Evolutionary conservation across 108 stramenopile genomes (phyloP), one percentile per base, ranked within the genome.

Genomic region (Nitzschia sp.): DNA sequence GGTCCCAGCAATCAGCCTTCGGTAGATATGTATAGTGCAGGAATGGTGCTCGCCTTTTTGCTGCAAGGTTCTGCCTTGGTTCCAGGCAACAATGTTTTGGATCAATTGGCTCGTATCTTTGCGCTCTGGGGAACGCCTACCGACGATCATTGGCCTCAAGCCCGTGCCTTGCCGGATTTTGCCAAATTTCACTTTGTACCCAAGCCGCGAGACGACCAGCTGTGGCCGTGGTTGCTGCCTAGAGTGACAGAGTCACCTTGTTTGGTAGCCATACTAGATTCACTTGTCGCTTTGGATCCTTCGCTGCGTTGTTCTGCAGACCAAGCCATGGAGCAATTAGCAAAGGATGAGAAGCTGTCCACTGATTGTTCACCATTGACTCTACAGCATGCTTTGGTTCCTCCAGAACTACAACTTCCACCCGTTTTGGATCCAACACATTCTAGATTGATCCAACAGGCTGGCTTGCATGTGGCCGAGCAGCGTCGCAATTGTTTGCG

Each of bases 11-110:
- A 44, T 38, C 50, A 69, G 40, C 70, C 83, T 2, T 58, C 80
- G 2, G 43, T 87, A 6, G 92, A 93, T 53, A 76, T 90, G 66
- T 93, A 73, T 70, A 79, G 84, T 24, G 82, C 81, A 29, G 92
- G 89, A 50, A 59, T 83, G 19, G 70, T 89, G 8, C 43, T 90
- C 19, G 73, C 73, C 0, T 87, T 90, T 41, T 17, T 48, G 46
- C 65, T 90, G 9, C 63, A 79, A 14, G 83, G 86, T 29, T 65
- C 77, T 19, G 71, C 84, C 17, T 46, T 93, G 1, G 86, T 84
- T 61, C 76, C 69, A 21, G 89, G 88, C 15, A 60, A 65, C 22
- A 87, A 76, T 69, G 86, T 79, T 10, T 55, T 93, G 53, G 92
- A 86, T 65, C 92, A 93, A 59, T 59, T 93, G 5, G 64, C 72